Evolutionary conservation across 2,329 filamentous ascomycete species (phyloP).

Genomic region (Neopestalotiopsis rosae): DNA sequence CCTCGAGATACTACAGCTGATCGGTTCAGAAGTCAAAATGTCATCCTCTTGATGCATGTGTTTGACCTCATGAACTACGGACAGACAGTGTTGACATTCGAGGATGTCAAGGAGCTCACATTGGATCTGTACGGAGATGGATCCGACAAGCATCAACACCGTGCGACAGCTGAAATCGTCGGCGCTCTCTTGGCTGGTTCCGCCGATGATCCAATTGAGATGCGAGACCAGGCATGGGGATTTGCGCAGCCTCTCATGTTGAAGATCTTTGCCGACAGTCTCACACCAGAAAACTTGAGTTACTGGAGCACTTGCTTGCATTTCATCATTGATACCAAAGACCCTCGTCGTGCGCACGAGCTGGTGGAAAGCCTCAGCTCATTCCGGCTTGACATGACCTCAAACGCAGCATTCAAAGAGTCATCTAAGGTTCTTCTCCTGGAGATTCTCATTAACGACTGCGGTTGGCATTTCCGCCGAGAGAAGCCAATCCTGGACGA

Average conservation of each 20-base stretch:
- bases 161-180: constrained; percentile 92
- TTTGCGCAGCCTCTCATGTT: constrained; percentile 90
- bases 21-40: constrained; percentile 87
- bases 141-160: constrained; percentile 96
- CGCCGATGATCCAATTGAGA: constrained; percentile 75
- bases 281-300: constrained; percentile 91
- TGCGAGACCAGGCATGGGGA: constrained; percentile 80
- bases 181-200: constrained; percentile 84
- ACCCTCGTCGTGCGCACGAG: constrained; percentile 86
- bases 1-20: constrained; percentile 82
- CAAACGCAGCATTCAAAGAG: constrained; percentile 98
- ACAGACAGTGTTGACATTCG: constrained; percentile 77
- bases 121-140: constrained; percentile 85
- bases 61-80: constrained; percentile 89
- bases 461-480: constrained; percentile 94
- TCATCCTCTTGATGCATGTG: constrained; percentile 84
- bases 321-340: constrained; percentile 84
- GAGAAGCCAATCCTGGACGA: constrained; percentile 88
- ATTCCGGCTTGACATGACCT: constrained; percentile 91
- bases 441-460: constrained; percentile 84
- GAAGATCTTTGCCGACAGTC: constrained; percentile 83
- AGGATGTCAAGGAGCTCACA: constrained; percentile 85
- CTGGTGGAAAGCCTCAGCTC: constrained; percentile 81
- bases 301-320: constrained; percentile 98
- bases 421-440: constrained; percentile 93